Percentiles rank a stretch among this genome's conserved stretches.
Conservation (phyloP, 2,329 filamentous ascomycete genomes). For the Escovopsis weberi region DNA sequence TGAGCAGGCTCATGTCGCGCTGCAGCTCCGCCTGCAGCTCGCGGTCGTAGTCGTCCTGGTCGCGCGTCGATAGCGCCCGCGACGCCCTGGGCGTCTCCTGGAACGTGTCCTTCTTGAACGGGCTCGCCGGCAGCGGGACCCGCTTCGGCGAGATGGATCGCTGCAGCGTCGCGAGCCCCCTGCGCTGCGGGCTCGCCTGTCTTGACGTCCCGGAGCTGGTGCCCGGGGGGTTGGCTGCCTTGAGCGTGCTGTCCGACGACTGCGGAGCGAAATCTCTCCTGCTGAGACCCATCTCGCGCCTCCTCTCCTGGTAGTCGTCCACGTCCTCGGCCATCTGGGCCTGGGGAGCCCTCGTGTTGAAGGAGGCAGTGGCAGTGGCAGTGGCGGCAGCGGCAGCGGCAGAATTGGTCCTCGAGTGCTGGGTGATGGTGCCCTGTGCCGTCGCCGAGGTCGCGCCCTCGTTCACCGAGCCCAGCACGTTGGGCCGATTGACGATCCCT, state of each 20-base stretch:
- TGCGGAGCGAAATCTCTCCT: constrained; percentile 35
- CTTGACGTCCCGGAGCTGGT: constrained; percentile 31
- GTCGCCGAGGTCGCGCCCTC: constrained; percentile 46
- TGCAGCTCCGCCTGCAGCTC: constrained; percentile 49
- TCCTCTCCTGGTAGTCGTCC: constrained; percentile 37
- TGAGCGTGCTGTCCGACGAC: constrained; percentile 37
- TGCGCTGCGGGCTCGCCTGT: constrained; percentile 46
- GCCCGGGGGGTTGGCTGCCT: constrained; percentile 19
- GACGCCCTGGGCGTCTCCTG: constrained; percentile 34
- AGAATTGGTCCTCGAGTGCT: too few relatives aligned
- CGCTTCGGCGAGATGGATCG: constrained; percentile 39
- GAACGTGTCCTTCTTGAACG: constrained; percentile 19
- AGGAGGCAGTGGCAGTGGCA: too few relatives aligned
- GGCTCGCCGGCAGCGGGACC: constrained; percentile 39
- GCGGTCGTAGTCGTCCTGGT: constrained; percentile 37
- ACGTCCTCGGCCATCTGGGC: constrained; percentile 27
- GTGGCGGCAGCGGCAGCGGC: too few relatives aligned
- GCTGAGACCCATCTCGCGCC: constrained; percentile 34
- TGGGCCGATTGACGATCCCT: constrained; percentile 38
- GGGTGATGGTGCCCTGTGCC: too few relatives aligned
- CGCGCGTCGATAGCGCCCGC: constrained; percentile 30
- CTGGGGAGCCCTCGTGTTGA: constrained; percentile 52
- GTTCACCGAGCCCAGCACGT: constrained; percentile 53
- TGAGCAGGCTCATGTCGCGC: constrained; percentile 44
- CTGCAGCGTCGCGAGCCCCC: constrained; percentile 27